A percentile compares a stretch with the other conserved stretches of the same genome.
These are phyloP conservation scores for Cyclotella baltica DNA, from an alignment of 108 stramenopile species.

Conservation along the genomic window DNA sequence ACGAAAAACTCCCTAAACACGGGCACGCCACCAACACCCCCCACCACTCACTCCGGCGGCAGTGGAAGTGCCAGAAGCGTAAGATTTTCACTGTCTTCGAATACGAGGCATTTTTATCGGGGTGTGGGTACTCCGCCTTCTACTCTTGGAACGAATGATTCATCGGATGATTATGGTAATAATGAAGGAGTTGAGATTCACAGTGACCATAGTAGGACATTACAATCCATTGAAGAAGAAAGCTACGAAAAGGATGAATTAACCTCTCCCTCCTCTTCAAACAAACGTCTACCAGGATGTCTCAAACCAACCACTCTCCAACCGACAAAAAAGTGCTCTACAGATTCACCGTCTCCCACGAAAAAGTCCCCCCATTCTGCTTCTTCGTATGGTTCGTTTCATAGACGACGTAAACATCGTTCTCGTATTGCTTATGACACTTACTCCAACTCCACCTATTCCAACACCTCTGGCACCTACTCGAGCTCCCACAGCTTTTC, in stretches of 20 bases:
- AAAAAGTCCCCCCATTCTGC: too few species aligned
- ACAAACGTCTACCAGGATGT: neutral
- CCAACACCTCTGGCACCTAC: too few species aligned
- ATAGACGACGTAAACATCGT: too few species aligned
- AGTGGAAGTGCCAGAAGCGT: neutral
- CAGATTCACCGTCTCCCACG: too few species aligned
- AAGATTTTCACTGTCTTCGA: neutral
- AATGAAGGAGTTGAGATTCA: slow-evolving; percentile 1
- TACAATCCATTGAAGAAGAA: neutral
- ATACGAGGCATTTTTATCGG: neutral
- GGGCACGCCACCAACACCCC: neutral
- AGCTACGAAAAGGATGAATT: neutral
- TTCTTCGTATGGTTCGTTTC: too few species aligned
- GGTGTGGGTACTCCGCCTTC: slow-evolving; percentile 6
- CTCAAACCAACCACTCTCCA: neutral
- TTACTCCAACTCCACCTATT: too few species aligned
- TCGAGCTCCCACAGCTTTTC: too few species aligned
- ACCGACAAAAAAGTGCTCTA: too few species aligned
- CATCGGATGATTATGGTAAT: neutral
- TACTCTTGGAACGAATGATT: neutral
- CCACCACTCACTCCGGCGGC: neutral
- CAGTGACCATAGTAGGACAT: neutral
- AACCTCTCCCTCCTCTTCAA: too few species aligned
- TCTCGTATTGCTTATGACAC: too few species aligned
- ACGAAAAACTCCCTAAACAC: neutral